A percentile compares a stretch with the other conserved stretches of the same genome.
These are phyloP conservation scores for Cryomyces minteri DNA, from an alignment of 495 filamentous ascomycete species.

Conservation along the genomic window DNA sequence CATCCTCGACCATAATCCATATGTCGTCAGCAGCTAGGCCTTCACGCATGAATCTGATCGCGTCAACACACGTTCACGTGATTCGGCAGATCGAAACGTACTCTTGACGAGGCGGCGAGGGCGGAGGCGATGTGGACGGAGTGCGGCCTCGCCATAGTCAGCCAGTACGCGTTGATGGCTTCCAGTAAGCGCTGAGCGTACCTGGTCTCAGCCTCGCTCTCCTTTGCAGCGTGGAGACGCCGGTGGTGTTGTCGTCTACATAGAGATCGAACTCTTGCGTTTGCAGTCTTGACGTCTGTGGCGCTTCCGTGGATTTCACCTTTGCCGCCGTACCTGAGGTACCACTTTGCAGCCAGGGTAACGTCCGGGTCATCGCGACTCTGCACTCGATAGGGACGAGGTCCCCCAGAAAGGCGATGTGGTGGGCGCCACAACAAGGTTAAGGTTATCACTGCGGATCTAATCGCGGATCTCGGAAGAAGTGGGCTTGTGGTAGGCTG, in stretches of 20 bases:
- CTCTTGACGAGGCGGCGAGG: conserved; percentile 7
- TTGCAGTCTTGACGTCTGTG: neutral
- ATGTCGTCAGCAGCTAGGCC: conserved; percentile 57
- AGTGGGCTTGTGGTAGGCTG: too few relatives aligned
- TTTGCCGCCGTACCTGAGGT: neutral
- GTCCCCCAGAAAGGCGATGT: too few relatives aligned
- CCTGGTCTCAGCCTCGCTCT: neutral
- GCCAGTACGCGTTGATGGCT: neutral
- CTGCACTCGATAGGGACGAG: too few relatives aligned
- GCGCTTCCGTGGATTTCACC: neutral
- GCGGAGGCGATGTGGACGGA: conserved; percentile 11
- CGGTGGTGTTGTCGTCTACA: conserved; percentile 4
- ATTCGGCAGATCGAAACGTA: neutral
- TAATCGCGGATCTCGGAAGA: too few relatives aligned
- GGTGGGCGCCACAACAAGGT: too few relatives aligned
- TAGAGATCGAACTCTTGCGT: conserved; percentile 1
- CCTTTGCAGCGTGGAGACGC: neutral
- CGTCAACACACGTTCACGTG: neutral
- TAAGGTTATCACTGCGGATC: too few relatives aligned
- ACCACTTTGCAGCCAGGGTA: conserved; percentile 9
- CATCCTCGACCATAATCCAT: conserved; percentile 94
- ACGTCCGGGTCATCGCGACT: conserved; percentile 7
- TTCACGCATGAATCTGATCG: conserved; percentile 39
- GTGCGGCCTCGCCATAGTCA: neutral
- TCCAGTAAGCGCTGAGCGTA: neutral